Evolutionary conservation across 139 green algal species (phyloP), one percentile per base, ranked within the genome.

Genomic region (Chlamydomonas sp.): DNA sequence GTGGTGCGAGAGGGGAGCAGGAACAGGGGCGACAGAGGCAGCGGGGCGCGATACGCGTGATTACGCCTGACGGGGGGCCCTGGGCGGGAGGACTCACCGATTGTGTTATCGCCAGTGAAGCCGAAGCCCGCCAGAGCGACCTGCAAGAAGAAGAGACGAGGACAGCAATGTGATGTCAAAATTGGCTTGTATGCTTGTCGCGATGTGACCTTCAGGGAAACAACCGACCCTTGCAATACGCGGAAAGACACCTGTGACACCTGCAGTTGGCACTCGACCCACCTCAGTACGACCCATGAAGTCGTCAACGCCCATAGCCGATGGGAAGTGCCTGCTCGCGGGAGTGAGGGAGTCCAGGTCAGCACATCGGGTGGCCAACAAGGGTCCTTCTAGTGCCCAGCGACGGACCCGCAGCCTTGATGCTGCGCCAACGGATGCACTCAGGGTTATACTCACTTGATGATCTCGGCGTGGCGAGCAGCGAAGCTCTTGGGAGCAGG

Each of bases 21-120:
- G n/a, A n/a, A 5, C 3, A 20, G 20, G 49, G 61, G n/a, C 1
- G 63, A 31, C 49, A 20, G 4, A 9, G 31, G 20, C 63, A 2
- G 62, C 3, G 6, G 16, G 20, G 8, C 10, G 49, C 49, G 49
- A 75, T 5, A 75, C 69, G 69, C 31, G 69, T 18, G 6, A 67
- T 8, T 15, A 71, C 15, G 64, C 5, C 64, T 16, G 5, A 10
- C 64, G 17, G 64, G 63, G 6, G 7, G 17, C 12, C 64, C 64
- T 8, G 17, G 5, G 12, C 3, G 12, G 63, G 1, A 18, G 1
- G n/a, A 31, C 93, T 90, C 83, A 95, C 93, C 94, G 85, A 98
- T 98, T 57, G 92, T 91, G 89, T 98, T 98, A 84, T 97, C 94
- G 18, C 92, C 91, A 49, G 87, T 96, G 90, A 98, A 97, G 78